Evolutionary conservation across 1,284 basidiomycete genomes (phyloP).

Genomic region (Microbotryum scabiosae): DNA sequence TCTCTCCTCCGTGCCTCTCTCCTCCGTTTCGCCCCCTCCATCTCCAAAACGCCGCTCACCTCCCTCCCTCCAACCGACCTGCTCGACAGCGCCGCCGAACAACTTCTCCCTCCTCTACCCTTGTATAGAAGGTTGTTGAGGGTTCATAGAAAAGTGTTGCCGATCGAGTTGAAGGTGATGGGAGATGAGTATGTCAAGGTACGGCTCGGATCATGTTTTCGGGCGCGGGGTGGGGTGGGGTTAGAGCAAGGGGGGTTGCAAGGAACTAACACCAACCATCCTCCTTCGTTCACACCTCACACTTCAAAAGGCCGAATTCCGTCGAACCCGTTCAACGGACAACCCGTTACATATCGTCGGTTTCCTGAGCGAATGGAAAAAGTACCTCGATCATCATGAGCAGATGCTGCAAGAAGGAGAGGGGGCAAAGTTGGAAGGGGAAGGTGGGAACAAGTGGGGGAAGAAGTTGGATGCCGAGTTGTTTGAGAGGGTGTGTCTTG

Average conservation of each 20-base stretch:
- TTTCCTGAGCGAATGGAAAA: conserved; percentile 86
- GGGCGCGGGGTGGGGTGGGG: too few relatives aligned
- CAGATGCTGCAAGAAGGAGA: too few relatives aligned
- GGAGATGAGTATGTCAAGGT: conserved; percentile 84
- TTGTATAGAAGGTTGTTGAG: conserved; percentile 72
- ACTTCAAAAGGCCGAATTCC: conserved; percentile 54
- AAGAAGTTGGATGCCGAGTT: conserved; percentile 63
- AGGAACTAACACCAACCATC: too few relatives aligned
- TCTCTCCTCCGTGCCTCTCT: too few relatives aligned
- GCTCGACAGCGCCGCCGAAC: not conserved
- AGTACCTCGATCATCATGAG: conserved; percentile 61
- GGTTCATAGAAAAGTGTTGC: conserved; percentile 59
- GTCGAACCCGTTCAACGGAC: conserved; percentile 62
- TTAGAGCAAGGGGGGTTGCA: too few relatives aligned
- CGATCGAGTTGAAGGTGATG: conserved; percentile 65
- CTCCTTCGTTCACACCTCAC: not conserved
- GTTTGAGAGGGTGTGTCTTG: conserved; percentile 61
- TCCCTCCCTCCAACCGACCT: conserved; percentile 2
- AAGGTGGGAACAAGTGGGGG: conserved; percentile 48
- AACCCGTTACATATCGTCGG: conserved; percentile 85
- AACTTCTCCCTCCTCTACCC: conserved; percentile 68
- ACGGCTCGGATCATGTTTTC: conserved; percentile 40
- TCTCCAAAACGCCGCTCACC: not conserved
- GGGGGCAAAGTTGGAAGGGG: conserved; percentile 24
- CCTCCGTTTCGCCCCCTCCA: not conserved